phyloP scores from a whole-genome alignment of 495 filamentous ascomycete genomes.

The Lophiotrema nucula region DNA sequence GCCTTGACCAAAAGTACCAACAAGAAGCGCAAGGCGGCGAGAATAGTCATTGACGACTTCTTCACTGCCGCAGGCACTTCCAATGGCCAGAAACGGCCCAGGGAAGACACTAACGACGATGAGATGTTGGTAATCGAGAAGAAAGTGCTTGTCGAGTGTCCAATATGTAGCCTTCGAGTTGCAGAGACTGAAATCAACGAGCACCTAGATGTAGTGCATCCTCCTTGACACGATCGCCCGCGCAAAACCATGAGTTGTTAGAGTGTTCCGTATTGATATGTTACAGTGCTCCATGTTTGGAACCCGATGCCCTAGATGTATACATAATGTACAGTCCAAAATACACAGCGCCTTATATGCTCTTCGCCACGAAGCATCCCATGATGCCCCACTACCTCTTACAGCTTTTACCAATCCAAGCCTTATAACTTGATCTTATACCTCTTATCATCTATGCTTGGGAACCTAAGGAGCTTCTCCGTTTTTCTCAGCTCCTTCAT shows the following conservation, averaged over 20 bases:
- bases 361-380: no score
- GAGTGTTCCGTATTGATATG: no score
- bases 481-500: no score
- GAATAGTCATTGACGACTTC: conserved; percentile 2
- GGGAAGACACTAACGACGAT: neutral
- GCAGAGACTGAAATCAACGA: conserved; percentile 33
- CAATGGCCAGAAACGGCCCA: neutral
- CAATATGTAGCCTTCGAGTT: conserved; percentile 27
- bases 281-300: no score
- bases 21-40: neutral
- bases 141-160: conserved; percentile 26
- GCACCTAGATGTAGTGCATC: conserved; percentile 37
- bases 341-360: no score
- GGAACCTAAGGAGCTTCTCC: neutral
- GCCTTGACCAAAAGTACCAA: neutral
- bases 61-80: no score
- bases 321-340: no score
- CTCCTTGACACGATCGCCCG: conserved; percentile 7
- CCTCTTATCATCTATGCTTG: neutral
- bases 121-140: conserved; percentile 5
- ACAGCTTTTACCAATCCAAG: no score
- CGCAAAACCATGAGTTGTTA: no score
- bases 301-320: no score
- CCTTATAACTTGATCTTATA: neutral
- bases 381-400: no score